Percentiles rank a stretch among this genome's conserved stretches.
phyloP scores from a whole-genome alignment of 768 basidiomycete species.

The Lactarius pseudohatsudake region DNA sequence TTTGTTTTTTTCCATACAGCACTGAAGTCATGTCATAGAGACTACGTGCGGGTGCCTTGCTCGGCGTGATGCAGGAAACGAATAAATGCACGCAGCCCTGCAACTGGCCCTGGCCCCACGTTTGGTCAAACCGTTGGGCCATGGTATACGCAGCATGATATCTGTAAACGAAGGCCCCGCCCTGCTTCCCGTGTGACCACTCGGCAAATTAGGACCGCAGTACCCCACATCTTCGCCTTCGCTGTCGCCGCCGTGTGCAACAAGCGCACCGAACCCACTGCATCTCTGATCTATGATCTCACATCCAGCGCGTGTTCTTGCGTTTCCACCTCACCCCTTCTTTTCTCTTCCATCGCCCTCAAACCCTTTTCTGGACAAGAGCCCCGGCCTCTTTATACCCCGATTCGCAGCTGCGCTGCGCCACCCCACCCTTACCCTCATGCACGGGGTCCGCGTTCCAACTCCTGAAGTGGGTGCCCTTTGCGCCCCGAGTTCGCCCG shows the following conservation, averaged over 20 bases:
- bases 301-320: background rate
- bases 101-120: background rate
- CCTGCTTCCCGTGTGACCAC: background rate
- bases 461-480: background rate
- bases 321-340: background rate
- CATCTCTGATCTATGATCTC: background rate
- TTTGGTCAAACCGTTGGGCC: background rate
- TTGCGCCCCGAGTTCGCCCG: background rate
- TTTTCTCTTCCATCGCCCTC: background rate
- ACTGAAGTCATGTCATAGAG: background rate
- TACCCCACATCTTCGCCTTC: background rate
- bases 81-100: background rate
- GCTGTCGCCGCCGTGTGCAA: background rate
- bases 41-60: background rate
- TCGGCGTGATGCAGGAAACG: background rate
- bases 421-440: background rate
- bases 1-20: background rate
- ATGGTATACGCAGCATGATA: background rate
- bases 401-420: background rate
- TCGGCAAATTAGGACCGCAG: background rate
- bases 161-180: background rate
- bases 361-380: background rate
- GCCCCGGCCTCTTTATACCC: background rate
- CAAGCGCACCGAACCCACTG: background rate
- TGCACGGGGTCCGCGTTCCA: background rate